A percentile compares a stretch with the other conserved stretches of the same genome.
phyloP scores from a whole-genome alignment of 768 basidiomycete species.

The Trametes maxima region DNA sequence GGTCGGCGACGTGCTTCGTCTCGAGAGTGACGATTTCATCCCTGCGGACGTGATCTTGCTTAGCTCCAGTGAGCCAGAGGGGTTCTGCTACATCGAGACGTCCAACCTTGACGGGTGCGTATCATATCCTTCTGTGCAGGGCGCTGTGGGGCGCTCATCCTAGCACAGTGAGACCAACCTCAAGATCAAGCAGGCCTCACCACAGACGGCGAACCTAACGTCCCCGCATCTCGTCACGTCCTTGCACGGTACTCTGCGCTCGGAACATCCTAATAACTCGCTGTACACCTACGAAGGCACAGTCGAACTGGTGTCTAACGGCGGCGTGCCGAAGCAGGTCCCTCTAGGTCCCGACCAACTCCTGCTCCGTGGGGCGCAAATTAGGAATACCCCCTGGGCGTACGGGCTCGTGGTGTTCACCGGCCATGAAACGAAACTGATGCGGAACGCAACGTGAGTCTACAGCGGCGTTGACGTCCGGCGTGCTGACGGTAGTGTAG shows the following conservation, averaged over 20 bases:
- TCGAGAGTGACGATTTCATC: constrained; percentile 93
- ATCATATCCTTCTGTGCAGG: constrained; percentile 12
- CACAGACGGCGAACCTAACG: constrained; percentile 77
- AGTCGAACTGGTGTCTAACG: constrained; percentile 59
- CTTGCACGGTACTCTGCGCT: constrained; percentile 83
- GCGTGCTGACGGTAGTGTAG: constrained; percentile 41
- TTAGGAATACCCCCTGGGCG: constrained; percentile 95
- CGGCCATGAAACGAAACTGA: constrained; percentile 97
- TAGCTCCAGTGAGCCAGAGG: constrained; percentile 93
- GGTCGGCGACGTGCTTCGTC: constrained; percentile 90
- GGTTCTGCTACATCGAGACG: constrained; percentile 96
- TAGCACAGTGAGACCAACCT: constrained; percentile 86
- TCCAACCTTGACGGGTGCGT: constrained; percentile 93
- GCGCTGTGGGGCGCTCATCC: not conserved
- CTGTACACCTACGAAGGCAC: constrained; percentile 94
- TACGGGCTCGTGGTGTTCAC: constrained; percentile 95
- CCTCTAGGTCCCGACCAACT: constrained; percentile 95
- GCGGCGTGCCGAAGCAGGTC: constrained; percentile 72
- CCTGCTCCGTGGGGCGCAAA: constrained; percentile 89
- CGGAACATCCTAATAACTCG: constrained; percentile 97
- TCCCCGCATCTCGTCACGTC: constrained; percentile 73
- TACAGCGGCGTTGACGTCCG: not conserved
- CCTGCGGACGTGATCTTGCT: constrained; percentile 91
- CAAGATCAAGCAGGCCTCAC: constrained; percentile 96
- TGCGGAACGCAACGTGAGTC: constrained; percentile 95